Conservation (phyloP, 192 early-diverging fungal genomes). For the Entomortierella parvispora region DNA sequence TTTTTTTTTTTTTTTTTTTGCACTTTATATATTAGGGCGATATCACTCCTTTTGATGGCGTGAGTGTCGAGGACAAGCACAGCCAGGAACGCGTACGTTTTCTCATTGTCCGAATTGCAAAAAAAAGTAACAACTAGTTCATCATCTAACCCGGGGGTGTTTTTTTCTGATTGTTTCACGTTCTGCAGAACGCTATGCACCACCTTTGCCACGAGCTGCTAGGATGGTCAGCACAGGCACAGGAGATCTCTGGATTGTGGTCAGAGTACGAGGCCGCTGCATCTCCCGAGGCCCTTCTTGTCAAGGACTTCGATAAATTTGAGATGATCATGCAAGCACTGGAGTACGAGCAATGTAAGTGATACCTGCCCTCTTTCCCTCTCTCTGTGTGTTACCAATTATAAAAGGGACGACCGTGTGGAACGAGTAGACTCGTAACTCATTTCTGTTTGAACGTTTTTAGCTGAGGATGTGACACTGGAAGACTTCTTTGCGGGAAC, state of each 20-base stretch:
- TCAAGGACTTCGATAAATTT: conserved; percentile 96
- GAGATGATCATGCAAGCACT: conserved; percentile 94
- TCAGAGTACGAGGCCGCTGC: conserved; percentile 82
- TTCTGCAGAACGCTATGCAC: conserved; percentile 67
- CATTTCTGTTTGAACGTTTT: neutral
- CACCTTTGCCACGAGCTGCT: conserved; percentile 67
- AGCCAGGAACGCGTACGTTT: conserved; percentile 67
- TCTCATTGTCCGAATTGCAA: neutral
- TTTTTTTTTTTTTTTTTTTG: neutral
- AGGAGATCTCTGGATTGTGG: conserved; percentile 85
- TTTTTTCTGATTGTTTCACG: neutral
- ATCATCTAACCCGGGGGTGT: neutral
- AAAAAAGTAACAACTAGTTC: neutral
- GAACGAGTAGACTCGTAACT: no score
- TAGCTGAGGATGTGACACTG: conserved; percentile 68
- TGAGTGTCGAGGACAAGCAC: conserved; percentile 83
- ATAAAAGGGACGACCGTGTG: no score
- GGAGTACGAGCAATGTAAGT: conserved; percentile 87
- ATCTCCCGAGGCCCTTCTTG: conserved; percentile 81
- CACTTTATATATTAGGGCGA: conserved; percentile 81
- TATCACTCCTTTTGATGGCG: conserved; percentile 86
- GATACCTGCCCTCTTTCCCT: neutral
- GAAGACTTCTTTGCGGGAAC: conserved; percentile 88
- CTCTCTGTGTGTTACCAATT: no score
- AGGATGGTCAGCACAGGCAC: conserved; percentile 61